phyloP scores from a whole-genome alignment of 129 eudicot genomes.

The Glebionis coronaria region DNA sequence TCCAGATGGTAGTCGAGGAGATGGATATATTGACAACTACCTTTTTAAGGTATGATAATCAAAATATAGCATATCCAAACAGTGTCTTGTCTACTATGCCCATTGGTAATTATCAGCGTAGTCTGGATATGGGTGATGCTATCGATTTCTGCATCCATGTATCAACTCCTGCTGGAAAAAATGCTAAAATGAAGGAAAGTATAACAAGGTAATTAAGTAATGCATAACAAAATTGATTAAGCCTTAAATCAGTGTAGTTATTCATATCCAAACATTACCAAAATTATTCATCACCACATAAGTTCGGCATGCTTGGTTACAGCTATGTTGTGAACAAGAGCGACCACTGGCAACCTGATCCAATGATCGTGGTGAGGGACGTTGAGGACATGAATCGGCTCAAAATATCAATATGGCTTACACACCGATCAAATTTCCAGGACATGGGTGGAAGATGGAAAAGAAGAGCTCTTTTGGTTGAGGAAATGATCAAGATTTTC shows the following conservation, averaged over 20 bases:
- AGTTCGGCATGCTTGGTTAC: conserved; percentile 6
- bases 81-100: conserved; percentile 40
- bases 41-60: conserved; percentile 51
- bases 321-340: conserved; percentile 46
- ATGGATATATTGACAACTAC: conserved; percentile 51
- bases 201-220: conserved; percentile 27
- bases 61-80: conserved; percentile 46
- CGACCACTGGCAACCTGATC: conserved; percentile 51
- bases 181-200: conserved; percentile 40
- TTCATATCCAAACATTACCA: neutral
- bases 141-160: conserved; percentile 46
- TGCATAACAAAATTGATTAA: neutral
- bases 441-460: conserved; percentile 59
- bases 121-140: conserved; percentile 60
- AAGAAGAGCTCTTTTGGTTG: conserved; percentile 50
- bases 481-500: conserved; percentile 44
- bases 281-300: neutral
- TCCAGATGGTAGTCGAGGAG: conserved; percentile 55
- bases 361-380: conserved; percentile 40
- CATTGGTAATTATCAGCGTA: conserved; percentile 48
- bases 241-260: neutral
- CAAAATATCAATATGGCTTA: conserved; percentile 41
- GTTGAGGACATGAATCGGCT: conserved; percentile 45
- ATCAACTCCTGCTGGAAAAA: conserved; percentile 45
- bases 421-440: conserved; percentile 53